phyloP scores from a whole-genome alignment of 495 filamentous ascomycete genomes.

The Acidomyces sp. region DNA sequence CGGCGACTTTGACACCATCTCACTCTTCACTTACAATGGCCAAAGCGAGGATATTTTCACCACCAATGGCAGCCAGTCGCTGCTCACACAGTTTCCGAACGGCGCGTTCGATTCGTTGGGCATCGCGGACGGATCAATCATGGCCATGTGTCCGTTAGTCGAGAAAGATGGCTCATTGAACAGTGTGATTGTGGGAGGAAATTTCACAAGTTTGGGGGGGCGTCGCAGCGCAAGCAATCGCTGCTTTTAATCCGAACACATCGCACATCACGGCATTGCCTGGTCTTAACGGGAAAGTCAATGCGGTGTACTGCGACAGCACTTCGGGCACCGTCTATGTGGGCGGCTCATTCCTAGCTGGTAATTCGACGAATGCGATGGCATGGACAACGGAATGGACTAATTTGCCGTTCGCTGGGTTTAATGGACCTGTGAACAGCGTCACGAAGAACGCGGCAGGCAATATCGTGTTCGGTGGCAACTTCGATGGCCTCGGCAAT shows the following conservation, averaged over 20 bases:
- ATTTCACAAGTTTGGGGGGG: conserved; percentile 88
- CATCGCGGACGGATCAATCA: conserved; percentile 67
- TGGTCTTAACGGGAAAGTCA: conserved; percentile 71
- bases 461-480: conserved; percentile 81
- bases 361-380: conserved; percentile 76
- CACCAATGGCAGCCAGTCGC: conserved; percentile 64
- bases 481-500: conserved; percentile 86
- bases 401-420: conserved; percentile 78
- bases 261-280: conserved; percentile 54
- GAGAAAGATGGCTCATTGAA: conserved; percentile 50
- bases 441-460: conserved; percentile 67
- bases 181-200: conserved; percentile 77
- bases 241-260: conserved; percentile 61
- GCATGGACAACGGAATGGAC: conserved; percentile 73
- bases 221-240: conserved; percentile 61
- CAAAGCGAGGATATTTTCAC: conserved; percentile 56
- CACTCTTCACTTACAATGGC: conserved; percentile 70
- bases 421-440: conserved; percentile 84
- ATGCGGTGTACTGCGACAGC: conserved; percentile 68
- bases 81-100: conserved; percentile 75
- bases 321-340: conserved; percentile 77
- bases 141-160: conserved; percentile 72
- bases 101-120: conserved; percentile 63
- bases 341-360: conserved; percentile 68
- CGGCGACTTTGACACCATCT: conserved; percentile 84